Conservation (phyloP, 768 basidiomycete genomes). For the Chalciporus piperatus region DNA sequence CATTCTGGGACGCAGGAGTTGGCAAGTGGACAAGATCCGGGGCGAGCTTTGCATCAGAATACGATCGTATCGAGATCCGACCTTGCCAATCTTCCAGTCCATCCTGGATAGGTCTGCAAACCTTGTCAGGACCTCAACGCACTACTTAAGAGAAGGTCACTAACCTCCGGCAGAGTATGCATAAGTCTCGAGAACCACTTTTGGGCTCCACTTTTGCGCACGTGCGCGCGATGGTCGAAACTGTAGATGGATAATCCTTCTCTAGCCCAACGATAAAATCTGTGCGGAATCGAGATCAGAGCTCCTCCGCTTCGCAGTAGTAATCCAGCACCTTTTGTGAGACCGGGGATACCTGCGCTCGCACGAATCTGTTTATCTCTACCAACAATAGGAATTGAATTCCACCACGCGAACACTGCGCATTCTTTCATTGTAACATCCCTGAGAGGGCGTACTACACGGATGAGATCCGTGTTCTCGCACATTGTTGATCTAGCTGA, state of each 20-base stretch:
- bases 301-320: neutral
- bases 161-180: constrained; percentile 67
- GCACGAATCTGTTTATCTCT: constrained; percentile 43
- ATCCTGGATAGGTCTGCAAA: constrained; percentile 56
- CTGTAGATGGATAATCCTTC: constrained; percentile 82
- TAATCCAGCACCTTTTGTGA: constrained; percentile 61
- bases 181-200: constrained; percentile 43
- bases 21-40: constrained; percentile 14
- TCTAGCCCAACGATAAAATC: constrained; percentile 82
- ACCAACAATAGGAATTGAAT: constrained; percentile 49
- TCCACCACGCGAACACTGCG: constrained; percentile 76
- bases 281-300: constrained; percentile 22
- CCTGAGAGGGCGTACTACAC: constrained; percentile 63
- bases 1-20: neutral
- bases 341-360: constrained; percentile 56
- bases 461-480: constrained; percentile 29
- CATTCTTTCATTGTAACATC: constrained; percentile 82
- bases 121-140: neutral
- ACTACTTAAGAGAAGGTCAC: neutral
- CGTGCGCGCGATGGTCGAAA: constrained; percentile 78
- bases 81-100: constrained; percentile 73
- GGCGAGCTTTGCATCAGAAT: constrained; percentile 15
- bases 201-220: constrained; percentile 77
- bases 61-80: constrained; percentile 67
- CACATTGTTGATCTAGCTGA: constrained; percentile 19